Percentiles rank a stretch among this genome's conserved stretches.
Conservation (phyloP, 2,329 filamentous ascomycete species). For the Alternaria postmessia region DNA sequence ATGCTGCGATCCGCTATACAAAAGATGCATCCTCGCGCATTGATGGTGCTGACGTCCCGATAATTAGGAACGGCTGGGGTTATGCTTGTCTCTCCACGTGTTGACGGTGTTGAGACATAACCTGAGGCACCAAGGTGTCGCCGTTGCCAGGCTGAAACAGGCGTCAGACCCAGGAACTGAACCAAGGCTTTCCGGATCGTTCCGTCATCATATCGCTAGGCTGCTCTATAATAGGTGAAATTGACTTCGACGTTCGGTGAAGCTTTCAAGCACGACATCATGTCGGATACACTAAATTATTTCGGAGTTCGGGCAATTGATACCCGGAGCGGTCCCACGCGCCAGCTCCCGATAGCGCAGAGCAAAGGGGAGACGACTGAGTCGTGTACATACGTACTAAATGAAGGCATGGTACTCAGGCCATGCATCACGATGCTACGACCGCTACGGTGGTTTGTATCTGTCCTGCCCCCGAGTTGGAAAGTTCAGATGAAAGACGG, state of each 20-base stretch:
- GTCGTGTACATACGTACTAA: neutral
- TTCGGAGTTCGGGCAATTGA: neutral
- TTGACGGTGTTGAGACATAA: slow-evolving; percentile 20
- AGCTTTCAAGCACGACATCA: neutral
- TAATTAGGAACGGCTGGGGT: neutral
- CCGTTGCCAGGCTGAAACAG: slow-evolving; percentile 25
- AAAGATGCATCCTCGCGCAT: slow-evolving; percentile 4
- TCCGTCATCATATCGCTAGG: neutral
- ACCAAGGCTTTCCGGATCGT: neutral
- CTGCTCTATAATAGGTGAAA: neutral
- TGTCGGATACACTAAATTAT: neutral
- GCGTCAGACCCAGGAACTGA: neutral
- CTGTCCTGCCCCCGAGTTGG: too few relatives aligned
- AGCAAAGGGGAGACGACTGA: neutral
- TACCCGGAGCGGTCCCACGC: neutral
- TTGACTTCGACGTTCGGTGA: neutral
- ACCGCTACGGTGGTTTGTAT: neutral
- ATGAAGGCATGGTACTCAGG: neutral
- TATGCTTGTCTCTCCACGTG: slow-evolving; percentile 1
- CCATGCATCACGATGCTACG: neutral
- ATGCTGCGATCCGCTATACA: slow-evolving; percentile 4
- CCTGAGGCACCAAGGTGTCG: slow-evolving; percentile 21
- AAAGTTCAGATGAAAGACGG: neutral
- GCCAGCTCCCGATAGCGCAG: neutral
- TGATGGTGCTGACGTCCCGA: slow-evolving; percentile 3